These are phyloP conservation scores for Candida anglica DNA, from an alignment of 805 yeast species.

Conservation along the genomic window DNA sequence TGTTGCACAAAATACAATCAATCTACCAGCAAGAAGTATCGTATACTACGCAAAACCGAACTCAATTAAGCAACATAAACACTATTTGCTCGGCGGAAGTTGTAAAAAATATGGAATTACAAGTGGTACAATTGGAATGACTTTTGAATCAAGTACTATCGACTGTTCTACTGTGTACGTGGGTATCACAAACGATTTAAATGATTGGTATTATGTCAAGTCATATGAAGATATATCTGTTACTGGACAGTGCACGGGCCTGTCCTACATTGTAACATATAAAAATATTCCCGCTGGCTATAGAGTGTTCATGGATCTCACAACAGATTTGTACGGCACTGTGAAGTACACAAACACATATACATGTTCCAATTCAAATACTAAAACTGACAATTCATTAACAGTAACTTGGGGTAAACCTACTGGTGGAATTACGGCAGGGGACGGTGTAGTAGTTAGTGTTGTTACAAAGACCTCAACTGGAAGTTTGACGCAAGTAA, in stretches of 20 bases:
- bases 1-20: no score
- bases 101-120: constrained; percentile 18
- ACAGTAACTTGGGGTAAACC: neutral
- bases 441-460: constrained; percentile 2
- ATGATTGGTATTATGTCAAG: constrained; percentile 16
- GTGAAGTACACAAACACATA: constrained; percentile 9
- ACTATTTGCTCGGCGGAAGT: no score
- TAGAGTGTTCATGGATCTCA: constrained; percentile 17
- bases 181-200: constrained; percentile 16
- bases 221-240: constrained; percentile 2
- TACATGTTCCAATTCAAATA: constrained; percentile 7
- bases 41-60: no score
- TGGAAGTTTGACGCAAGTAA: constrained; percentile 13
- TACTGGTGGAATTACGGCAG: neutral
- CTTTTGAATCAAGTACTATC: constrained; percentile 5
- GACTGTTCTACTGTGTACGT: constrained; percentile 18
- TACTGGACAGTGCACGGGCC: constrained; percentile 12
- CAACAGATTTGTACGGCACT: no score
- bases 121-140: constrained; percentile 19
- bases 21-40: no score
- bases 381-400: neutral
- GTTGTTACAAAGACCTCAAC: constrained; percentile 17
- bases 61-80: no score
- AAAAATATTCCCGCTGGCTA: constrained; percentile 23
- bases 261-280: constrained; percentile 9